Conservation (phyloP, 441 rosid genomes). For the Adansonia madagascariensis region DNA sequence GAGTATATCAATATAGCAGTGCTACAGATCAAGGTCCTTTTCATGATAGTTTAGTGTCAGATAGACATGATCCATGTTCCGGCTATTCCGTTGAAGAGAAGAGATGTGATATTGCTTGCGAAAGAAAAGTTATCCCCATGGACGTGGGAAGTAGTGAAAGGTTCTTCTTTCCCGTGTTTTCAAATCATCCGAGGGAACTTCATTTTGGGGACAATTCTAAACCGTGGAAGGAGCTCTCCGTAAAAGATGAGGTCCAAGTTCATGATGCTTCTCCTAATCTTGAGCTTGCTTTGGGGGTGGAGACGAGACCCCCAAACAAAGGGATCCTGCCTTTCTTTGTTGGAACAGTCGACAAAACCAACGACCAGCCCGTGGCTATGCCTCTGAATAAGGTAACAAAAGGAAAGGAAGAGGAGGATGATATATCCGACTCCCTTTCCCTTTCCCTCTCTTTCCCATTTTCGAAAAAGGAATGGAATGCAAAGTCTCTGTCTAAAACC, state of each 20-base stretch:
- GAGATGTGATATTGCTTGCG: slow-evolving; percentile 32
- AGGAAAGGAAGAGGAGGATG: slow-evolving; percentile 56
- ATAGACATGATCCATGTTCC: slow-evolving; percentile 37
- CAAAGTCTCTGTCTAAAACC: slow-evolving; percentile 52
- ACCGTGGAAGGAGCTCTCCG: slow-evolving; percentile 43
- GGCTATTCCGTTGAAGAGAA: slow-evolving; percentile 42
- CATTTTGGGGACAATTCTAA: slow-evolving; percentile 41
- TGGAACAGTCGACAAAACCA: slow-evolving; percentile 48
- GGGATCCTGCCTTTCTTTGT: slow-evolving; percentile 61
- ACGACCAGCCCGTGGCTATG: slow-evolving; percentile 33
- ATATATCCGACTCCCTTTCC: slow-evolving; percentile 74
- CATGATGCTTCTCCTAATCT: slow-evolving; percentile 67
- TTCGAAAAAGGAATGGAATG: slow-evolving; percentile 56
- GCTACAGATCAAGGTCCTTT: slow-evolving; percentile 39
- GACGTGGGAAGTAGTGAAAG: slow-evolving; percentile 55
- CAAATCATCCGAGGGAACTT: slow-evolving; percentile 44
- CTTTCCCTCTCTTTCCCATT: slow-evolving; percentile 90
- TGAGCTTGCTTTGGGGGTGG: slow-evolving; percentile 91
- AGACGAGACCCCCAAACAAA: slow-evolving; percentile 50
- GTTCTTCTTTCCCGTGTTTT: slow-evolving; percentile 73
- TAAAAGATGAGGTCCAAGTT: slow-evolving; percentile 37
- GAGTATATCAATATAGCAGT: slow-evolving; percentile 39
- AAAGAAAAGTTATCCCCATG: slow-evolving; percentile 51
- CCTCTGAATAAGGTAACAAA: slow-evolving; percentile 37
- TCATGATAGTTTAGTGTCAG: slow-evolving; percentile 44